Percentiles rank a stretch among this genome's conserved stretches.
Evolutionary conservation across 768 basidiomycete species (phyloP).

Genomic region (Xerocomus brunneocitrinus): DNA sequence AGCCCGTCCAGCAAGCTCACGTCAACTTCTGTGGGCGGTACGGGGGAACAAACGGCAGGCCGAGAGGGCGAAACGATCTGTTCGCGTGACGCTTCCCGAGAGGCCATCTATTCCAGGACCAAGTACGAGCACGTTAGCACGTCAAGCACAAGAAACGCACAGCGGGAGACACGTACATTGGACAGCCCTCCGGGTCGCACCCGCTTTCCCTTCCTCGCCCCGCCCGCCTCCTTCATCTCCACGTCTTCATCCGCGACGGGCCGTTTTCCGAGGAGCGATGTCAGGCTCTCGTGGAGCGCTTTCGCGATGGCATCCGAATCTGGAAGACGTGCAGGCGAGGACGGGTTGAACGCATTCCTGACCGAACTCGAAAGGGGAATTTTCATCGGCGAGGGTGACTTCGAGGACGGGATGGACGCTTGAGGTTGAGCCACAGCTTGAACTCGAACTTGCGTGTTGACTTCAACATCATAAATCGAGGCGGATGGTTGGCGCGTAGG

Average conservation of each 20-base stretch:
- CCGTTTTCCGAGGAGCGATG: constrained; percentile 66
- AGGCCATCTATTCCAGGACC: constrained; percentile 12
- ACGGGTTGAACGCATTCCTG: constrained; percentile 10
- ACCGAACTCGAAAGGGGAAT: constrained; percentile 23
- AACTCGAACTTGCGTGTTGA: constrained; percentile 25
- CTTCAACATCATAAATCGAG: constrained; percentile 24
- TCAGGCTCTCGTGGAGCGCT: constrained; percentile 65
- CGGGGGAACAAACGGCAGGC: neutral
- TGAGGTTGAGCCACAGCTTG: neutral
- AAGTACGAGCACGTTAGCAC: neutral
- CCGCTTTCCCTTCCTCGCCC: constrained; percentile 32
- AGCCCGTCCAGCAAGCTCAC: constrained; percentile 26
- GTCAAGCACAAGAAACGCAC: neutral
- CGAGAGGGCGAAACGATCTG: constrained; percentile 12
- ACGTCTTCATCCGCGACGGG: constrained; percentile 40
- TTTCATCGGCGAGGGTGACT: constrained; percentile 50
- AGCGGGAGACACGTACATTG: constrained; percentile 26
- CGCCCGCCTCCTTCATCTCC: constrained; percentile 12
- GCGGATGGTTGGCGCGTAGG: neutral
- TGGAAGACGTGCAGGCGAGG: constrained; percentile 32
- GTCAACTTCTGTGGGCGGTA: constrained; percentile 22
- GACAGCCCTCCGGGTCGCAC: constrained; percentile 34
- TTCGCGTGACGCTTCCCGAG: constrained; percentile 38
- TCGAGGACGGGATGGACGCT: constrained; percentile 56
- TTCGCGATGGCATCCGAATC: constrained; percentile 47